Percentiles rank a stretch among this genome's conserved stretches.
phyloP scores from a whole-genome alignment of 2,329 filamentous ascomycete genomes.

The Exophiala sp. region DNA sequence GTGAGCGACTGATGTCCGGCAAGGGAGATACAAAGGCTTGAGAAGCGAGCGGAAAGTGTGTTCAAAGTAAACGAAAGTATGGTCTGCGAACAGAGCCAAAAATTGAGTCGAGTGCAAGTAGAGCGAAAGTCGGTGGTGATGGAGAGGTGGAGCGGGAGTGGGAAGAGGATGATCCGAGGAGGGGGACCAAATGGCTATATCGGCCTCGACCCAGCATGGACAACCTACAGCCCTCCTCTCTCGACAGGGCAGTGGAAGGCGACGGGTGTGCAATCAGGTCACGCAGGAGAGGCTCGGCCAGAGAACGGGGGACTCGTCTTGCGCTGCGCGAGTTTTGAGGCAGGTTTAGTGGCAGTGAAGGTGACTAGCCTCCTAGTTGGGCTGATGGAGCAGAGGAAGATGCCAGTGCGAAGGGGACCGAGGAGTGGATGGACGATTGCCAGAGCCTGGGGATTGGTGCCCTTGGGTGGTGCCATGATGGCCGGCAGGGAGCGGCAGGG shows the following conservation, averaged over 20 bases:
- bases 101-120: slow-evolving; percentile 13
- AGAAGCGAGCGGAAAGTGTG: slow-evolving; percentile 25
- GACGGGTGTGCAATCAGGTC: slow-evolving; percentile 18
- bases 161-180: slow-evolving; percentile 22
- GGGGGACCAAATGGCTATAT: slow-evolving; percentile 27
- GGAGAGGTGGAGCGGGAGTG: slow-evolving; percentile 23
- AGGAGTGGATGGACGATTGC: slow-evolving; percentile 7
- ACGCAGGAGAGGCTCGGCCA: slow-evolving; percentile 19
- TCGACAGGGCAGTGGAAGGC: slow-evolving; percentile 9
- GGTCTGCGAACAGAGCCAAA: slow-evolving; percentile 29
- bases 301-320: slow-evolving; percentile 14
- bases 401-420: slow-evolving; percentile 5
- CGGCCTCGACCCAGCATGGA: slow-evolving; percentile 17
- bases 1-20: slow-evolving; percentile 29
- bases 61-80: slow-evolving; percentile 28
- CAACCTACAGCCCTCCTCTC: neutral
- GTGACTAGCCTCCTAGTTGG: slow-evolving; percentile 14
- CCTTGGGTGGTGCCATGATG: slow-evolving; percentile 1
- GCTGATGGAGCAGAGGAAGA: slow-evolving; percentile 15
- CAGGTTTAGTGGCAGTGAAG: slow-evolving; percentile 23
- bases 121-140: slow-evolving; percentile 24
- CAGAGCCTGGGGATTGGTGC: slow-evolving; percentile 1
- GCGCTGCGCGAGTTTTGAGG: slow-evolving; percentile 18
- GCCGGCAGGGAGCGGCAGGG: neutral
- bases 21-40: slow-evolving; percentile 22